A percentile compares a stretch with the other conserved stretches of the same genome.
Evolutionary conservation across 2,329 filamentous ascomycete genomes (phyloP).

Genomic region (Neonectria ditissima): DNA sequence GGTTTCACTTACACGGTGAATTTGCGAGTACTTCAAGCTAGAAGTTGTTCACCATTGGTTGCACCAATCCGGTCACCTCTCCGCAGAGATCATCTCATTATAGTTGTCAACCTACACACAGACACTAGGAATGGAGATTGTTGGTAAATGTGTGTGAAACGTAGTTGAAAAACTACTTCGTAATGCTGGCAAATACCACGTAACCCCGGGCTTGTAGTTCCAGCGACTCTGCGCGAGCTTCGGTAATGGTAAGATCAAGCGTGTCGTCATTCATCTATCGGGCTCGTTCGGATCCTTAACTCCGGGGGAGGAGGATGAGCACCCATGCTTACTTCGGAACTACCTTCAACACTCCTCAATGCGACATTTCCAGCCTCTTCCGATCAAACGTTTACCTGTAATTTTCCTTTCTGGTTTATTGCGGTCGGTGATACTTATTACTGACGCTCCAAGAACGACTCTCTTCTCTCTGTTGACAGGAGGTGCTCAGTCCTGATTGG

Average conservation of each 20-base stretch:
- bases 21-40: not conserved
- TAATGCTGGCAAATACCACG: not conserved
- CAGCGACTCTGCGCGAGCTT: not conserved
- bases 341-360: not conserved
- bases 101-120: too few species aligned
- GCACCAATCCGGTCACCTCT: not conserved
- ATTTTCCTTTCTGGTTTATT: not conserved
- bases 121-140: too few species aligned
- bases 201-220: not conserved
- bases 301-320: not conserved
- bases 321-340: not conserved
- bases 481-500: not conserved
- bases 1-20: slow-evolving; percentile 5
- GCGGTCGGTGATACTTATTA: not conserved
- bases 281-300: not conserved
- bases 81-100: not conserved
- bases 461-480: not conserved
- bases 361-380: not conserved
- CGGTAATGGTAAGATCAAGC: too few species aligned
- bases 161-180: not conserved
- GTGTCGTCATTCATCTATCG: too few species aligned
- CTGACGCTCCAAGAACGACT: not conserved
- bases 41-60: not conserved
- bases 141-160: too few species aligned
- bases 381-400: not conserved